These are phyloP conservation scores for Suillus discolor DNA, from an alignment of 768 basidiomycete species.

Conservation along the genomic window DNA sequence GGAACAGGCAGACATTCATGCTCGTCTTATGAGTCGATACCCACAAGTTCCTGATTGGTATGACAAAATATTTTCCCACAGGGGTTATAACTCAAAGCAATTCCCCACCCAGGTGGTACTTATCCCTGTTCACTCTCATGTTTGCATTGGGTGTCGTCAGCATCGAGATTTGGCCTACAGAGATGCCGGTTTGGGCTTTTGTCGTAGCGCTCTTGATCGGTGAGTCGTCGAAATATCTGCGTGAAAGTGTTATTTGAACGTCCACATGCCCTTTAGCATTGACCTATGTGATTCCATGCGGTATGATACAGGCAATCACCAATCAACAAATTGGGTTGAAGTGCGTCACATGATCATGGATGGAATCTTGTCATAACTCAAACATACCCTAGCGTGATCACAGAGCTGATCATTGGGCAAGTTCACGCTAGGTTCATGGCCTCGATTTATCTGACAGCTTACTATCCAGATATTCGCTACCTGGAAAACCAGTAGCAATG, in stretches of 20 bases:
- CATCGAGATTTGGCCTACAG: slow-evolving; percentile 75
- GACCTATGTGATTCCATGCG: slow-evolving; percentile 52
- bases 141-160: slow-evolving; percentile 67
- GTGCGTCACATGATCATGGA: slow-evolving; percentile 20
- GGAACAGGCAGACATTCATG: slow-evolving; percentile 86
- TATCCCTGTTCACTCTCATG: slow-evolving; percentile 66
- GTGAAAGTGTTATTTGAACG: background rate
- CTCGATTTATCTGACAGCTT: slow-evolving; percentile 2
- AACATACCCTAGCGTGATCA: slow-evolving; percentile 54
- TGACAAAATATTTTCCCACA: background rate
- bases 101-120: slow-evolving; percentile 68
- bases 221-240: slow-evolving; percentile 23
- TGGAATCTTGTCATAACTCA: background rate
- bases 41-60: slow-evolving; percentile 36
- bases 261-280: slow-evolving; percentile 29
- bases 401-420: slow-evolving; percentile 77
- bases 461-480: slow-evolving; percentile 55
- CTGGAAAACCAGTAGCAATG: slow-evolving; percentile 77
- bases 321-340: slow-evolving; percentile 78
- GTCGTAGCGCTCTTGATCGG: slow-evolving; percentile 63
- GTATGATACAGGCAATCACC: slow-evolving; percentile 71
- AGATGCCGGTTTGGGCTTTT: slow-evolving; percentile 70
- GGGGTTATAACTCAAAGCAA: background rate
- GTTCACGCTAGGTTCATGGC: background rate
- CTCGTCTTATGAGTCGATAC: slow-evolving; percentile 78